A percentile compares a stretch with the other conserved stretches of the same genome.
Conservation (phyloP, 2,329 filamentous ascomycete species). For the Leptographium wingfieldii region DNA sequence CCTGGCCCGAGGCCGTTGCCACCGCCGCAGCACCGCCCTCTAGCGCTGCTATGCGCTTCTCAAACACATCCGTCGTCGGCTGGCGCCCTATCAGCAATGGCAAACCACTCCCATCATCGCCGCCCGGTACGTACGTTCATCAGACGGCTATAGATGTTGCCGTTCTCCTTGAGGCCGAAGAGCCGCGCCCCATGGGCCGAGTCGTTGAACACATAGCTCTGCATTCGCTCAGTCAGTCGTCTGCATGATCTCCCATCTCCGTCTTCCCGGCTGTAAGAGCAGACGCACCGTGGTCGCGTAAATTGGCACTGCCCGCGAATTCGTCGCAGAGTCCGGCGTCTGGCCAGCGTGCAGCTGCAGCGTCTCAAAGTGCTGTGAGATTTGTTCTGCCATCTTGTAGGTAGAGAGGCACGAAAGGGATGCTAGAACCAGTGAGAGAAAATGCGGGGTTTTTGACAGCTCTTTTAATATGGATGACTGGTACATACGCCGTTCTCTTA, state of each 20-base stretch:
- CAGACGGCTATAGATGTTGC: constrained; percentile 96
- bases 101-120: not conserved
- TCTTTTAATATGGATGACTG: not conserved
- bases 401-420: not conserved
- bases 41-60: constrained; percentile 90
- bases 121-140: constrained; percentile 64
- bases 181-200: constrained; percentile 89
- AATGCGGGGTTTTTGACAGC: too few relatives aligned
- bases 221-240: not conserved
- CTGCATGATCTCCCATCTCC: too few relatives aligned
- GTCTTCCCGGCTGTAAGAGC: not conserved
- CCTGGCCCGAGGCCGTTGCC: constrained; percentile 74
- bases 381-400: constrained; percentile 27
- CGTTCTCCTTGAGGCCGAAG: constrained; percentile 92
- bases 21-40: constrained; percentile 85
- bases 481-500: not conserved
- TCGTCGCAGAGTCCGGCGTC: constrained; percentile 66
- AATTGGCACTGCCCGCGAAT: constrained; percentile 85
- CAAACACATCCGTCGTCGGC: constrained; percentile 91
- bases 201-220: constrained; percentile 88
- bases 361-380: constrained; percentile 62
- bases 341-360: constrained; percentile 79
- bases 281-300: constrained; percentile 70
- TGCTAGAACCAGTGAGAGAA: not conserved
- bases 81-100: constrained; percentile 19